phyloP scores from a whole-genome alignment of 2,329 filamentous ascomycete genomes.

The Dothidotthia symphoricarpi region DNA sequence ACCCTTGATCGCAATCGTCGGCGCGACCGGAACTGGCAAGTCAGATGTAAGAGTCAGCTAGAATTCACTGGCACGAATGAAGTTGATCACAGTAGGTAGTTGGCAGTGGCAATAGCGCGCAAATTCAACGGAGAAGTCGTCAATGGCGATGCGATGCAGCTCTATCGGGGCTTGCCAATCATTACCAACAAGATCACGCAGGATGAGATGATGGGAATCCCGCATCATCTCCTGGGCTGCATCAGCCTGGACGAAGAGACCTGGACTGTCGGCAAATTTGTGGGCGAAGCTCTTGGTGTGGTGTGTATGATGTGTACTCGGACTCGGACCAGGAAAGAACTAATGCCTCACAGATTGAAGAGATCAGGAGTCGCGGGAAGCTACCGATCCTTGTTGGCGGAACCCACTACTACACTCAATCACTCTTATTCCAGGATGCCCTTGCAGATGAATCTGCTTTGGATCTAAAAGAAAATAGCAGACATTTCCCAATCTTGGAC shows the following conservation, averaged over 20 bases:
- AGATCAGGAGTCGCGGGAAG: constrained; percentile 74
- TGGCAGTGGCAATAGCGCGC: constrained; percentile 83
- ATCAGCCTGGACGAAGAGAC: constrained; percentile 73
- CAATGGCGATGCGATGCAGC: constrained; percentile 97
- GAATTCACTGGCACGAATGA: not conserved
- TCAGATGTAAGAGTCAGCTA: constrained; percentile 64
- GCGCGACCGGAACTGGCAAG: constrained; percentile 90
- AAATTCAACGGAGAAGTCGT: constrained; percentile 89
- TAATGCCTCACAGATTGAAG: constrained; percentile 56
- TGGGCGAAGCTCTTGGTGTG: constrained; percentile 62
- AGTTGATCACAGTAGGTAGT: constrained; percentile 55
- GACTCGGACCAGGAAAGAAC: not conserved
- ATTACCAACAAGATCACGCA: constrained; percentile 89
- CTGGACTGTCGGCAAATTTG: constrained; percentile 81
- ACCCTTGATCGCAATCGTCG: constrained; percentile 77
- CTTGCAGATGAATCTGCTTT: constrained; percentile 53
- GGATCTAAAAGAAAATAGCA: constrained; percentile 22
- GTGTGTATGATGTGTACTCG: constrained; percentile 16
- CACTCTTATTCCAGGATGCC: constrained; percentile 76
- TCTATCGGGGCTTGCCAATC: constrained; percentile 87
- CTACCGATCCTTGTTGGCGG: constrained; percentile 90
- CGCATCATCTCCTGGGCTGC: constrained; percentile 83
- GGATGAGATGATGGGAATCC: constrained; percentile 73
- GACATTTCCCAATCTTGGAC: constrained; percentile 66
- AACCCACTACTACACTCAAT: constrained; percentile 92